These are phyloP conservation scores for Fusarium sp. DNA, from an alignment of 2,329 filamentous ascomycete species.

Conservation along the genomic window DNA sequence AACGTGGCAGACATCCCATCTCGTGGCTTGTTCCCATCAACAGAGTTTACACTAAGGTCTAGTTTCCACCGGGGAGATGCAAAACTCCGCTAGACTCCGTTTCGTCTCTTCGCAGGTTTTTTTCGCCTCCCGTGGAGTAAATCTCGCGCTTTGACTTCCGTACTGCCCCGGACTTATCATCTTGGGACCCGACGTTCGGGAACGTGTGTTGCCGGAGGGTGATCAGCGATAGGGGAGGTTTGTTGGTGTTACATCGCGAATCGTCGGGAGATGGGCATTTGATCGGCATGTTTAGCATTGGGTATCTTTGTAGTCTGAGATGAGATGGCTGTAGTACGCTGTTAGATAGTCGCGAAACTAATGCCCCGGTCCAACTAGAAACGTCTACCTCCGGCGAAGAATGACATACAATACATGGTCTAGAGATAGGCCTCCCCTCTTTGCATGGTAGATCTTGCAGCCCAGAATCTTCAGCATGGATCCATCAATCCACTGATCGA, in stretches of 20 bases:
- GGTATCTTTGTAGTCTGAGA: not conserved
- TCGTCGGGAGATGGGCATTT: not conserved
- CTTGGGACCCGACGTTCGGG: not conserved
- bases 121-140: not conserved
- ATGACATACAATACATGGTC: not conserved
- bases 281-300: not conserved
- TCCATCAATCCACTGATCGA: not conserved
- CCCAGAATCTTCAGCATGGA: not conserved
- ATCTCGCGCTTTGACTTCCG: conserved; percentile 10
- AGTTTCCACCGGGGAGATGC: not conserved
- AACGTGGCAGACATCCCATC: not conserved
- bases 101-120: not conserved
- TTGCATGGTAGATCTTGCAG: not conserved
- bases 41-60: not conserved
- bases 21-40: not conserved
- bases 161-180: not conserved
- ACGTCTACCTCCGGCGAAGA: not conserved
- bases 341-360: not conserved
- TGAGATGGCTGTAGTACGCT: not conserved
- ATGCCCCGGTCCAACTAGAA: not conserved
- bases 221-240: not conserved
- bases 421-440: not conserved
- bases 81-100: not conserved
- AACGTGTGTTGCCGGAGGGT: not conserved
- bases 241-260: not conserved